Evolutionary conservation across 2,329 filamentous ascomycete species (phyloP).

Genomic region (Phaeoacremonium minimum): DNA sequence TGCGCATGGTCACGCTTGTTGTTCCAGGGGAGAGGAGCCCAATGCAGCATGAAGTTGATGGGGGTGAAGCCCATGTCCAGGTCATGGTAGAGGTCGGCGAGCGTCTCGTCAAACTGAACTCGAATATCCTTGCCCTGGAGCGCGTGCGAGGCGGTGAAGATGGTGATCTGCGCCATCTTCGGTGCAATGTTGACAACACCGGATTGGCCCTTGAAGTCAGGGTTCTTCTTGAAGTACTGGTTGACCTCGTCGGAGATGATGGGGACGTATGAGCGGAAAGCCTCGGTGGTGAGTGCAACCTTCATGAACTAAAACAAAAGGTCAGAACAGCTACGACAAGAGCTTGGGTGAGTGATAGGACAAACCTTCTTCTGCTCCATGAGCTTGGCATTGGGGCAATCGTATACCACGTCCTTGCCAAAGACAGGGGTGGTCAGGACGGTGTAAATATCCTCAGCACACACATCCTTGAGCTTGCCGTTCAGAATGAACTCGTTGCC

Average conservation of each 20-base stretch:
- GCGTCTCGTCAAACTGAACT: slow-evolving; percentile 64
- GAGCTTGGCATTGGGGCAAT: slow-evolving; percentile 77
- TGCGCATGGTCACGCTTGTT: slow-evolving; percentile 67
- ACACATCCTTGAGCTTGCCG: slow-evolving; percentile 47
- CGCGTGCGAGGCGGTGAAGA: slow-evolving; percentile 74
- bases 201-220: slow-evolving; percentile 52
- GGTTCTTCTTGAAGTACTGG: slow-evolving; percentile 54
- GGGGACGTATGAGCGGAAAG: slow-evolving; percentile 62
- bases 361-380: slow-evolving; percentile 83
- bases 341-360: too few relatives aligned
- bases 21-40: slow-evolving; percentile 75
- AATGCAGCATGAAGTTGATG: slow-evolving; percentile 79
- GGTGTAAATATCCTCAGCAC: slow-evolving; percentile 50
- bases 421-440: slow-evolving; percentile 56
- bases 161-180: slow-evolving; percentile 71
- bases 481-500: slow-evolving; percentile 56
- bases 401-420: slow-evolving; percentile 75
- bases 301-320: slow-evolving; percentile 60
- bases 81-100: slow-evolving; percentile 75
- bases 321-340: too few relatives aligned
- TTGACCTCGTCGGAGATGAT: slow-evolving; percentile 67
- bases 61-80: slow-evolving; percentile 75
- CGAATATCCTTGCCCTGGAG: slow-evolving; percentile 76
- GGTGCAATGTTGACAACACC: slow-evolving; percentile 62
- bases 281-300: slow-evolving; percentile 62